Evolutionary conservation across 2,329 filamentous ascomycete genomes (phyloP).

Genomic region (Xylaria sp.): DNA sequence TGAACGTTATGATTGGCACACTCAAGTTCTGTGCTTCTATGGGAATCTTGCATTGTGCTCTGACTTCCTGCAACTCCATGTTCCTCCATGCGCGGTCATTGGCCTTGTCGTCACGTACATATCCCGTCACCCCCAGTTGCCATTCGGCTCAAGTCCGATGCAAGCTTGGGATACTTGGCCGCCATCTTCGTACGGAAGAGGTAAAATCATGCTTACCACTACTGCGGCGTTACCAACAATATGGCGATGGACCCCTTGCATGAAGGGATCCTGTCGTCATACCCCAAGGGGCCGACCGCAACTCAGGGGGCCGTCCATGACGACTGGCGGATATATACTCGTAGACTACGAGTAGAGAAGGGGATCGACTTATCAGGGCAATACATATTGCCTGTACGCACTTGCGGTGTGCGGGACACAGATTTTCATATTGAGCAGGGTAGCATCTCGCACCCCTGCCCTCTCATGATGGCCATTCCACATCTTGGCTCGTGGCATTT

Average conservation of each 20-base stretch:
- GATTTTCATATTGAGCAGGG: constrained; percentile 16
- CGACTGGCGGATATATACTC: constrained; percentile 1
- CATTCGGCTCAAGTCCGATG: constrained; percentile 4
- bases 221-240: constrained; percentile 14
- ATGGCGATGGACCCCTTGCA: constrained; percentile 27
- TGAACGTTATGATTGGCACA: background rate
- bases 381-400: constrained; percentile 7
- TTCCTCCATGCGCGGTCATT: constrained; percentile 7
- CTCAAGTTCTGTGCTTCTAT: background rate
- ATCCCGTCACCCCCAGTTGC: constrained; percentile 16
- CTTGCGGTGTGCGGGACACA: background rate
- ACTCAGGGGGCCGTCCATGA: constrained; percentile 2
- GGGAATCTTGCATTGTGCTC: constrained; percentile 1
- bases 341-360: background rate
- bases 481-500: constrained; percentile 2
- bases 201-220: constrained; percentile 7
- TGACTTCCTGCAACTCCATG: constrained; percentile 9
- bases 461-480: constrained; percentile 6
- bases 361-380: background rate
- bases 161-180: constrained; percentile 2
- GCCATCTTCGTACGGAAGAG: constrained; percentile 11
- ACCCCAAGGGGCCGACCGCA: constrained; percentile 26
- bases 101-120: constrained; percentile 5
- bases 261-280: constrained; percentile 25
- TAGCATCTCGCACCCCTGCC: constrained; percentile 12